Evolutionary conservation across 2,329 filamentous ascomycete genomes (phyloP), one percentile per base, ranked within the genome.

Genomic region (Alternaria arbusti): DNA sequence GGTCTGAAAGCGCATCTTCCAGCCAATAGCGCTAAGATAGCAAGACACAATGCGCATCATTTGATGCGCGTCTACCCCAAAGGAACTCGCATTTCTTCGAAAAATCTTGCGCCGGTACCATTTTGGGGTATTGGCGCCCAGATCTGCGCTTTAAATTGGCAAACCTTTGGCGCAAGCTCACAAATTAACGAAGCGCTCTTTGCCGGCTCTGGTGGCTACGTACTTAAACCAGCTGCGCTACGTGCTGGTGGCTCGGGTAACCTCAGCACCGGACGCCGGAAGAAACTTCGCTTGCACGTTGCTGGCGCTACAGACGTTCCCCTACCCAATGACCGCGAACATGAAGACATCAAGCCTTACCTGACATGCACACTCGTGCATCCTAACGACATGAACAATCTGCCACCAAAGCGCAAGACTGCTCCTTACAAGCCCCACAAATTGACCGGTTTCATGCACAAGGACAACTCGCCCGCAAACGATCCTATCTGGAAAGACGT

Each of bases 21-120:
- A 1, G 75, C 74, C 1, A 72, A 79, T 47, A 82, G 80, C 49
- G 71, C 80, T 13, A 82, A 83, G 32, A 89, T 91, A 57, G 80
- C 86, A 1, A 74, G 75, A 0, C 89, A 91, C 80, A 91, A 91
- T 65, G 81, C 88, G 0, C 81, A 84, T 20, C 88, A 90, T 63
- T 82, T 91, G n/a, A 91, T 91, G 89, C 86, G 89, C 5, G 89
- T 91, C 2, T 91, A 83, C 67, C 89, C 89, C 40, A 91, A 91
- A 71, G 89, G 89, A 52, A 90, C 89, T 0, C 86, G 89, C 46
- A 91, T 91, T 74, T 87, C 86, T 0, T 91, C 88, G 3, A 84
- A 83, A 36, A 91, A 91, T 71, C 84, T 91, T 3, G 84, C 84
- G 57, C 89, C 88, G 0, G 84, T 89, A 0, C 84, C 85, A 0